A percentile compares a stretch with the other conserved stretches of the same genome.
phyloP scores from a whole-genome alignment of 768 basidiomycete genomes.

The Leucocoprinus birnbaumii region DNA sequence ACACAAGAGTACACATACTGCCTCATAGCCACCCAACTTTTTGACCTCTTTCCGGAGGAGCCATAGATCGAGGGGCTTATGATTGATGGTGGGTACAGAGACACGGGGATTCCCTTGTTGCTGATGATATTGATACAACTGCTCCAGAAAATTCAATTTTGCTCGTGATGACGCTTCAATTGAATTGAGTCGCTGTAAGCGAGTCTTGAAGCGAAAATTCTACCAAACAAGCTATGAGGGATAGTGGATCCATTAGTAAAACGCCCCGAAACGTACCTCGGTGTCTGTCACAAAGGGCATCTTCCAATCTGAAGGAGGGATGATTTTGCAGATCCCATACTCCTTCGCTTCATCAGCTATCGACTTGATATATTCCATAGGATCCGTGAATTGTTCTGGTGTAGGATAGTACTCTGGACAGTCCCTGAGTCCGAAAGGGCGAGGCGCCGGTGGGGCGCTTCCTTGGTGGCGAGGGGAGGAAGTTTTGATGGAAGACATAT shows the following conservation, averaged over 20 bases:
- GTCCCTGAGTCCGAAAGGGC: conserved; percentile 85
- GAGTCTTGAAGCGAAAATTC: conserved; percentile 95
- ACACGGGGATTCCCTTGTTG: conserved; percentile 92
- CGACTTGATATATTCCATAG: conserved; percentile 88
- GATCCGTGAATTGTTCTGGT: conserved; percentile 89
- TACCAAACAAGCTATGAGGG: conserved; percentile 25
- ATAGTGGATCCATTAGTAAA: conserved; percentile 25
- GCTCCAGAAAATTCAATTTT: conserved; percentile 95
- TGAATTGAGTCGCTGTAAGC: conserved; percentile 91
- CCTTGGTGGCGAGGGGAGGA: conserved; percentile 43
- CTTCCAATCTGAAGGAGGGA: conserved; percentile 90
- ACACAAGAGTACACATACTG: conserved; percentile 45
- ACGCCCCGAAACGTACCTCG: conserved; percentile 55
- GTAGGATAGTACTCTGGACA: conserved; percentile 90
- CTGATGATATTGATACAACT: conserved; percentile 94
- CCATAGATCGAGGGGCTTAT: conserved; percentile 93
- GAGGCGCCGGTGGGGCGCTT: conserved; percentile 37
- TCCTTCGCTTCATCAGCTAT: conserved; percentile 68
- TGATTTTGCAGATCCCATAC: conserved; percentile 93
- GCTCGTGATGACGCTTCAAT: conserved; percentile 97
- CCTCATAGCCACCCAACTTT: conserved; percentile 83
- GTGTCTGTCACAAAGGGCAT: conserved; percentile 96
- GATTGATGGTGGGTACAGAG: conserved; percentile 91
- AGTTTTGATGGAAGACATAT: conserved; percentile 73
- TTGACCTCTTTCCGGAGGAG: conserved; percentile 89